Evolutionary conservation across 164 flowering plant species (phyloP).

Genomic region (Brasenia schreberi): DNA sequence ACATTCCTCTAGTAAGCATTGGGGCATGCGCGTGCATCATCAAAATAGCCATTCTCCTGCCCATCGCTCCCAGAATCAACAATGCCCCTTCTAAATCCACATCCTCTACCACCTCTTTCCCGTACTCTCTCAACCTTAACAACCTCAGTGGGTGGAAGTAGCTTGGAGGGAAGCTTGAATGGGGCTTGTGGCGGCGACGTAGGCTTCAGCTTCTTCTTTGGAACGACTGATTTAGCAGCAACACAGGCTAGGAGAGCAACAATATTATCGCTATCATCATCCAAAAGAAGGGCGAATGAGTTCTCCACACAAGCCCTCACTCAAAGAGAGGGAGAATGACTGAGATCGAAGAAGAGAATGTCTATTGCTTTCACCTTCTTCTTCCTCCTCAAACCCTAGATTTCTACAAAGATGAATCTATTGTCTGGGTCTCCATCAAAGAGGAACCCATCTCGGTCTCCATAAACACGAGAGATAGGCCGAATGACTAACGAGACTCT

Average conservation of each 20-base stretch:
- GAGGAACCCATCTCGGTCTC: too few species aligned
- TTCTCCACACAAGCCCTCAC: too few species aligned
- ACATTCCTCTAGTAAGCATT: too few species aligned
- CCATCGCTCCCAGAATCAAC: background rate
- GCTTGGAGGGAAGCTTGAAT: constrained; percentile 8
- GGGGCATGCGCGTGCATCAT: too few species aligned
- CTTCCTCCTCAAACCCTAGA: too few species aligned
- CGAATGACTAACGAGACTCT: background rate
- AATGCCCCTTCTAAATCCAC: constrained; percentile 8
- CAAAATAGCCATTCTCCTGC: background rate
- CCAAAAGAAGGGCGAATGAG: too few species aligned
- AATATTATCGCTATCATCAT: too few species aligned
- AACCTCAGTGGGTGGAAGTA: constrained; percentile 5
- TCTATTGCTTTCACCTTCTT: too few species aligned
- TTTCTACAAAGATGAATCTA: too few species aligned
- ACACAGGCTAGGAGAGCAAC: constrained; percentile 5
- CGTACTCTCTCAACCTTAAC: constrained; percentile 10
- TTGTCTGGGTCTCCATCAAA: too few species aligned
- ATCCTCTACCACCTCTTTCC: constrained; percentile 13
- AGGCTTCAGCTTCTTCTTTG: constrained; percentile 1
- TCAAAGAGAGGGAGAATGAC: too few species aligned
- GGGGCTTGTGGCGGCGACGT: constrained; percentile 1
- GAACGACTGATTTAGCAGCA: constrained; percentile 8
- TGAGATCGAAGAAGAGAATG: background rate
- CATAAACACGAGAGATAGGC: too few species aligned